Conservation (phyloP, 352 stramenopile genomes). For the Pilasporangium apinafurcum region DNA sequence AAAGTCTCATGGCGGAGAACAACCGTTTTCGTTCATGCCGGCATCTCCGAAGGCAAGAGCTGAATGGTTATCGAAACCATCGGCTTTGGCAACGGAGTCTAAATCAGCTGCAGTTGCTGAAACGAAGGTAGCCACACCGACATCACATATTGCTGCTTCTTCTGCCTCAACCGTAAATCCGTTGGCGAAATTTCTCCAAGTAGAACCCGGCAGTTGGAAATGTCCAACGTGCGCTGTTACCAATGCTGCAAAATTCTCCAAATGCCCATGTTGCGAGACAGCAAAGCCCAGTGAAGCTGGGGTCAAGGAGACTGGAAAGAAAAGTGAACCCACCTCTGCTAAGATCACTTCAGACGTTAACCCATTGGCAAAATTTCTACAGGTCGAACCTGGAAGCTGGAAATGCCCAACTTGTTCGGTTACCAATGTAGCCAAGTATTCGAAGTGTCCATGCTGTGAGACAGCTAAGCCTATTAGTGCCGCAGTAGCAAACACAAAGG, state of each 20-base stretch:
- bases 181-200: conserved; percentile 49
- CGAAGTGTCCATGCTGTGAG: conserved; percentile 39
- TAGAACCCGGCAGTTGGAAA: conserved; percentile 70
- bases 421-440: conserved; percentile 14
- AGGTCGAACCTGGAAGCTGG: conserved; percentile 24
- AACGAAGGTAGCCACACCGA: conserved; percentile 13
- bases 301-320: no score
- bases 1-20: conserved; percentile 14
- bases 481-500: background rate
- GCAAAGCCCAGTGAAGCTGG: conserved; percentile 23
- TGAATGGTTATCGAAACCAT: no score
- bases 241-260: conserved; percentile 43
- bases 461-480: conserved; percentile 12
- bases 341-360: conserved; percentile 5
- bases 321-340: conserved; percentile 1
- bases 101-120: conserved; percentile 14
- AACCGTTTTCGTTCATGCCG: conserved; percentile 62
- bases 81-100: conserved; percentile 11
- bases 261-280: conserved; percentile 81
- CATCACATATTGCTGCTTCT: conserved; percentile 5
- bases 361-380: conserved; percentile 26
- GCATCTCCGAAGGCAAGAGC: conserved; percentile 46
- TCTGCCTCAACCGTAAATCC: conserved; percentile 7
- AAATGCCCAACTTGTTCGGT: conserved; percentile 33
- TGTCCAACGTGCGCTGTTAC: conserved; percentile 72